Conservation (phyloP, 768 basidiomycete genomes). For the Sporobolomyces pararoseus region DNA sequence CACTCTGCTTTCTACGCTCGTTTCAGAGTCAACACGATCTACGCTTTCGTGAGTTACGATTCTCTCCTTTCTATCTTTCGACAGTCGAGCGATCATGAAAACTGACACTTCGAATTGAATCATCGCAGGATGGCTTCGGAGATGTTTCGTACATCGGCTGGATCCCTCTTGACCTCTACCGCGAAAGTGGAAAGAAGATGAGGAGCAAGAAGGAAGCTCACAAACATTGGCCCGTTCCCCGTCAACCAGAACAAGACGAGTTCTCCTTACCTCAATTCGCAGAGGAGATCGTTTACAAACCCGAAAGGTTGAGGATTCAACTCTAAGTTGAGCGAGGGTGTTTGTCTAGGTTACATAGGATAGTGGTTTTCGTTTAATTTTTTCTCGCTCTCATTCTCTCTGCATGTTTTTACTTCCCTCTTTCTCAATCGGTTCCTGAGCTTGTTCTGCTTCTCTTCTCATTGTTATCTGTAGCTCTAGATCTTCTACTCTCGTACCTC, state of each 20-base stretch:
- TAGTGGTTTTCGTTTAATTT: too few relatives aligned
- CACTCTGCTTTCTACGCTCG: constrained; percentile 40
- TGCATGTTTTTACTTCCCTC: too few relatives aligned
- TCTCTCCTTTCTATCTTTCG: background rate
- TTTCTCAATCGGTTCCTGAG: too few relatives aligned
- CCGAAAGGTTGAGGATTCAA: constrained; percentile 18
- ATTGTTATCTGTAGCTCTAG: too few relatives aligned
- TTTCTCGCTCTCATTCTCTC: too few relatives aligned
- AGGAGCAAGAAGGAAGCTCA: constrained; percentile 22
- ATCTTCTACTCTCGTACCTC: too few relatives aligned
- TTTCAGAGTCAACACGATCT: constrained; percentile 34
- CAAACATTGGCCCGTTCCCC: constrained; percentile 34
- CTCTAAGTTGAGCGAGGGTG: background rate
- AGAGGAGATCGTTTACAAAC: background rate
- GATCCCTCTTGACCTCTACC: constrained; percentile 43
- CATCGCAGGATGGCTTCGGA: constrained; percentile 35
- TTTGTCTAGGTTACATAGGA: too few relatives aligned
- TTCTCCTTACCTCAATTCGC: background rate
- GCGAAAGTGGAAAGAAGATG: constrained; percentile 25
- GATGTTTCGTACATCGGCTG: constrained; percentile 43
- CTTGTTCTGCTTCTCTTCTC: too few relatives aligned
- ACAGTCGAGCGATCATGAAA: background rate
- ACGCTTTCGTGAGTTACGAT: constrained; percentile 24
- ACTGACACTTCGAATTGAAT: background rate
- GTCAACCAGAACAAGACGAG: constrained; percentile 27